Base-by-base conservation (phyloP, 257 asterid genomes). In the Jacaranda copaia region DNA sequence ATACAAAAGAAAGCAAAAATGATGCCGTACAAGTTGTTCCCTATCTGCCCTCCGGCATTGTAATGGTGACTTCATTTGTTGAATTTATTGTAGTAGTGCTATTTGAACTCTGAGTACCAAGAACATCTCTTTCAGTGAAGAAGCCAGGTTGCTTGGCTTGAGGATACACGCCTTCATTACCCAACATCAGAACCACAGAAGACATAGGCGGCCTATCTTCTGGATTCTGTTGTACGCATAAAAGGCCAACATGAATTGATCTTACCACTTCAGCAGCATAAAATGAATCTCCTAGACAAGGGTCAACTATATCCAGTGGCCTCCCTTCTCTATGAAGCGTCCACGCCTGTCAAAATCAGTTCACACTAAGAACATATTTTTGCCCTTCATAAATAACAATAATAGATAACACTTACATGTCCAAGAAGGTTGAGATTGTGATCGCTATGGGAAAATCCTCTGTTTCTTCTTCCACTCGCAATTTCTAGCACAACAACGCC, bases 321-420 rank as follows among this genome's bases (percentile, higher is more conserved):
- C 82, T 73, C 8, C 76, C 90, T 73, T 84, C 87, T 35, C 9
- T 82, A 78, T 85, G 72, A 9, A 84, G 77, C 58, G 62, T 67
- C 86, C 85, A 85, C 38, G 84, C 83, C 86, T 85, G 83, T 68
- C 11, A 43, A 51, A 25, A 36, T 13, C 36, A 48, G 45, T 40
- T n/a, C 15, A 9, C 53, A 48, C 48, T 43, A 43, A 43, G 48
- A 43, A 43, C 10, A 43, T 43, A 43, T 4, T 39, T 39, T 43
- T 43, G 10, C 48, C 48, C 48, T 43, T 9, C 10, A 5, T 4
- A 25, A 25, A 25, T 25, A 25, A 25, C 32, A 25, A 1, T 25
- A 25, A 25, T 25, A 25, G 32, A 25, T 25, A 25, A 25, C 32
- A 25, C 32, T 25, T 2, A 25, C 32, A 25, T 25, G 32, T 25